Conservation (phyloP, 768 basidiomycete genomes). For the Punctularia strigosozonata region DNA sequence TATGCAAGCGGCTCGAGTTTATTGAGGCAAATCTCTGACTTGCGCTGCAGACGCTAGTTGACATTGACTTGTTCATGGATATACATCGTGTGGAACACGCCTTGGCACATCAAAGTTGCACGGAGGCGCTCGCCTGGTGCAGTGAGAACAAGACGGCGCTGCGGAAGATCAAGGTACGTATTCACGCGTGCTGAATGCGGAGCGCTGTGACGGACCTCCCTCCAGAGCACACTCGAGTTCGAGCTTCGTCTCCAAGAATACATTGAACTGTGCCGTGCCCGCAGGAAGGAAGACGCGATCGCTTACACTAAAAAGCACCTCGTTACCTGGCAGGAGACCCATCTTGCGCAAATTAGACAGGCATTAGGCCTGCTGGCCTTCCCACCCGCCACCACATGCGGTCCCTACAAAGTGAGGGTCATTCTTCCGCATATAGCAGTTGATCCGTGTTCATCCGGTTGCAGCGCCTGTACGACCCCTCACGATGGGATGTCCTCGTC, state of each 20-base stretch:
- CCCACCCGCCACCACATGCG: constrained; percentile 54
- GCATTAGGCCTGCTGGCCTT: constrained; percentile 72
- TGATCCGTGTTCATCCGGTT: constrained; percentile 2
- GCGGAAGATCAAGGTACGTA: constrained; percentile 73
- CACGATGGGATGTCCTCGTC: constrained; percentile 67
- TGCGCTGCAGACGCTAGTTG: constrained; percentile 59
- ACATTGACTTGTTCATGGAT: constrained; percentile 85
- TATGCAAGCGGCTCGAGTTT: constrained; percentile 15
- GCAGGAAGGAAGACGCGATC: constrained; percentile 66
- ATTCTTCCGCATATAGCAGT: not conserved
- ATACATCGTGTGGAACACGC: constrained; percentile 81
- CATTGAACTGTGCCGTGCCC: constrained; percentile 74
- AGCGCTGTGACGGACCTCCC: constrained; percentile 1
- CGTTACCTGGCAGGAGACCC: constrained; percentile 71
- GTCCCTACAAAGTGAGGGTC: constrained; percentile 59
- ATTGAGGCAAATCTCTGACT: constrained; percentile 5
- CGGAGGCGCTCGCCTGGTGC: constrained; percentile 91
- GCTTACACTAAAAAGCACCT: constrained; percentile 76
- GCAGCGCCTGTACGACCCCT: constrained; percentile 73
- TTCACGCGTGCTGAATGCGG: constrained; percentile 2
- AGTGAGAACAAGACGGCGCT: constrained; percentile 91
- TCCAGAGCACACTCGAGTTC: constrained; percentile 92
- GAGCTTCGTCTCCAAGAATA: constrained; percentile 92
- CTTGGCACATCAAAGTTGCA: constrained; percentile 60
- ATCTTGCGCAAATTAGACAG: constrained; percentile 64